A percentile compares a stretch with the other conserved stretches of the same genome.
Evolutionary conservation across 306 rosid genomes (phyloP).

Genomic region (Ormosia semicastrata): DNA sequence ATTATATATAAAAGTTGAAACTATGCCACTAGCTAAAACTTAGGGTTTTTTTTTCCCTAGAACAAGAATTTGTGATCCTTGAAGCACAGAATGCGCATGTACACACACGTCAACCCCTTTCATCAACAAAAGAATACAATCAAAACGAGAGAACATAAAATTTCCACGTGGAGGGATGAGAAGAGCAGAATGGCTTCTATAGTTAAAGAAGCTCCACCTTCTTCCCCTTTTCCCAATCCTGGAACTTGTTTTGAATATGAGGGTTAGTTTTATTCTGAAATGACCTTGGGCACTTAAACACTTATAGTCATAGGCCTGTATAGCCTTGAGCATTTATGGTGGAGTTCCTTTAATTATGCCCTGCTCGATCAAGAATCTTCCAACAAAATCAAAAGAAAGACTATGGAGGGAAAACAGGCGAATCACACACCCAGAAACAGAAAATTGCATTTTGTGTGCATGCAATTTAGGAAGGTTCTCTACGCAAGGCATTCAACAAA

Average conservation of each 20-base stretch:
- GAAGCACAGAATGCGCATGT: neutral
- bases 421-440: slow-evolving; percentile 27
- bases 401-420: neutral
- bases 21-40: neutral
- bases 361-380: slow-evolving; percentile 27
- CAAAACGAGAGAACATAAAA: slow-evolving; percentile 7
- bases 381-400: slow-evolving; percentile 21
- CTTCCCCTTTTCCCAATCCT: slow-evolving; percentile 25
- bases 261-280: slow-evolving; percentile 41
- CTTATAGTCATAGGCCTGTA: slow-evolving; percentile 13
- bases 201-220: slow-evolving; percentile 34
- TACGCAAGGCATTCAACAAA: slow-evolving; percentile 32
- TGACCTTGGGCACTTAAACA: slow-evolving; percentile 33
- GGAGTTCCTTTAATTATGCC: slow-evolving; percentile 46
- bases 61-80: neutral
- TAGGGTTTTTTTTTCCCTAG: neutral
- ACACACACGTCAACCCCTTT: slow-evolving; percentile 9
- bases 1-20: neutral
- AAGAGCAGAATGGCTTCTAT: slow-evolving; percentile 24
- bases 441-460: slow-evolving; percentile 22
- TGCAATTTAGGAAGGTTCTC: slow-evolving; percentile 47
- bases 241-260: slow-evolving; percentile 33
- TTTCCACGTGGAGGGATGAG: neutral
- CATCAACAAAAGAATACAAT: slow-evolving; percentile 9
- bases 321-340: slow-evolving; percentile 36